These are phyloP conservation scores for Alternaria postmessia DNA, from an alignment of 2,329 filamentous ascomycete species.

Conservation along the genomic window DNA sequence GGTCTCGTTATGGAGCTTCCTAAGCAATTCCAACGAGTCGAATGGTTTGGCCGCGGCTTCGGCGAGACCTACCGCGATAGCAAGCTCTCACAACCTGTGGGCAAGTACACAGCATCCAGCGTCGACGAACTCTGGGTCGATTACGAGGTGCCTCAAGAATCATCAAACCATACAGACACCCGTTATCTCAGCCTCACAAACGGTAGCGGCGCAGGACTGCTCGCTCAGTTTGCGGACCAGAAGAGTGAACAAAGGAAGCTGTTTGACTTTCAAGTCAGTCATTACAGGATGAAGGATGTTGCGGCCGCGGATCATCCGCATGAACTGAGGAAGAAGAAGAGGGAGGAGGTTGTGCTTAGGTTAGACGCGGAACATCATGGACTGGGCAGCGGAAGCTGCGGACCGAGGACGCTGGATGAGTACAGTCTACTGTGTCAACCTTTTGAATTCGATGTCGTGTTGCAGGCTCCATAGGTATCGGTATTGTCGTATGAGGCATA, in stretches of 20 bases:
- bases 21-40: slow-evolving; percentile 56
- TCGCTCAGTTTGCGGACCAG: slow-evolving; percentile 42
- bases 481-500: background rate
- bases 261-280: slow-evolving; percentile 63
- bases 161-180: slow-evolving; percentile 68
- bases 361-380: slow-evolving; percentile 71
- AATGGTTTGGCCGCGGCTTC: slow-evolving; percentile 71
- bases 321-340: slow-evolving; percentile 64
- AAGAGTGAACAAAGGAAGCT: slow-evolving; percentile 20
- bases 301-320: slow-evolving; percentile 69
- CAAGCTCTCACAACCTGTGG: slow-evolving; percentile 65
- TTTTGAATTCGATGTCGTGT: slow-evolving; percentile 50
- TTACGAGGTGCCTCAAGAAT: slow-evolving; percentile 75
- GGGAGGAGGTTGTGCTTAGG: slow-evolving; percentile 64
- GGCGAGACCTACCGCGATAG: slow-evolving; percentile 73
- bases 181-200: slow-evolving; percentile 60
- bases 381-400: slow-evolving; percentile 69
- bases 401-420: slow-evolving; percentile 59
- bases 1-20: slow-evolving; percentile 66
- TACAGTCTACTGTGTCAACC: slow-evolving; percentile 49
- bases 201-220: slow-evolving; percentile 20
- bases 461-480: slow-evolving; percentile 18
- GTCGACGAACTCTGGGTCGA: slow-evolving; percentile 63
- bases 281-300: slow-evolving; percentile 62
- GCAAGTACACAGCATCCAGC: slow-evolving; percentile 53